Conservation (phyloP, 1,284 basidiomycete genomes). For the Exsudoporus floridanus region DNA sequence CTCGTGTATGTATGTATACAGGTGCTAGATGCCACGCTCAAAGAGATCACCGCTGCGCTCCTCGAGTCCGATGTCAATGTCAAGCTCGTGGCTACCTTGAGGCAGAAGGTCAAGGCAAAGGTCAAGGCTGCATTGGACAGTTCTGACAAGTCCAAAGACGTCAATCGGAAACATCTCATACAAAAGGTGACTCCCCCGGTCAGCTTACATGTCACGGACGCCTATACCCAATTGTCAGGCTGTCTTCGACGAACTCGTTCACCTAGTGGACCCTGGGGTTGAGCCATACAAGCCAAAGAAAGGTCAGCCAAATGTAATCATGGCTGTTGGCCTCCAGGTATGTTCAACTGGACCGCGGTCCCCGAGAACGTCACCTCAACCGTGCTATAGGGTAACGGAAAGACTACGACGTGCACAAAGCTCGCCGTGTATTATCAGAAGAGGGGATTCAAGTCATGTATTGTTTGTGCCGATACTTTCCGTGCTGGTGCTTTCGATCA, state of each 20-base stretch:
- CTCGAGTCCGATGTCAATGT: constrained; percentile 99
- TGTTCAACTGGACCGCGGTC: constrained; percentile 21
- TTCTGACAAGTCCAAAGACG: constrained; percentile 74
- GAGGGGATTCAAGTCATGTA: constrained; percentile 95
- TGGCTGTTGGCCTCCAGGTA: constrained; percentile 96
- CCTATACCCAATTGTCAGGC: constrained; percentile 53
- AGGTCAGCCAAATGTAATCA: constrained; percentile 92
- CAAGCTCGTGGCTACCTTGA: constrained; percentile 85
- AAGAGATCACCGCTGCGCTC: constrained; percentile 92
- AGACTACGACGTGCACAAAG: constrained; percentile 98
- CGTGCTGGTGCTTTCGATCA: constrained; percentile 99
- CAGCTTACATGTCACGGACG: not conserved
- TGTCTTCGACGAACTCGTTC: constrained; percentile 95
- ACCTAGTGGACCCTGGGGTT: constrained; percentile 91
- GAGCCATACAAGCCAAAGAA: constrained; percentile 97
- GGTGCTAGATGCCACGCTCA: constrained; percentile 93
- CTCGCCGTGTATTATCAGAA: constrained; percentile 97
- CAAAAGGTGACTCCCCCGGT: constrained; percentile 65
- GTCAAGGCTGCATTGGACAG: constrained; percentile 76
- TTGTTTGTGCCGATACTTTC: constrained; percentile 99
- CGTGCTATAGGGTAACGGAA: constrained; percentile 83
- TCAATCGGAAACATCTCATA: constrained; percentile 81
- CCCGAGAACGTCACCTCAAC: constrained; percentile 5
- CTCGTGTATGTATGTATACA: constrained; percentile 51
- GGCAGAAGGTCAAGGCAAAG: constrained; percentile 88